Conservation (phyloP, 345 rosid genomes). For the Salix udensis region DNA sequence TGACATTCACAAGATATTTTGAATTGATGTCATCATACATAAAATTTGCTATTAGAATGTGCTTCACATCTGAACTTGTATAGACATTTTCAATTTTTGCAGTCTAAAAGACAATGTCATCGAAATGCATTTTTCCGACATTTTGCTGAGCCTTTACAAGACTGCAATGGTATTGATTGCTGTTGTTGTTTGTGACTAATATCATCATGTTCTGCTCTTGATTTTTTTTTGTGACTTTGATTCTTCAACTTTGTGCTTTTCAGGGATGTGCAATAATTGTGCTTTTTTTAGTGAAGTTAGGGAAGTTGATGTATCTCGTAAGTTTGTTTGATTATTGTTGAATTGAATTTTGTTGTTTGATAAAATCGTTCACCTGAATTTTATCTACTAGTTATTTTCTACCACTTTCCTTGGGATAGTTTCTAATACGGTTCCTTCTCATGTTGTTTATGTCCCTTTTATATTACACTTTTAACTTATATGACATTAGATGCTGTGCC, state of each 20-base stretch:
- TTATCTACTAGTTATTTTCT: neutral
- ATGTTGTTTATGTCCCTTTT: neutral
- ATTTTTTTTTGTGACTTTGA: neutral
- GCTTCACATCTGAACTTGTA: neutral
- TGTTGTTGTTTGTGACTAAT: neutral
- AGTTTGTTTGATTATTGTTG: slow-evolving; percentile 20
- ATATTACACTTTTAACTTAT: neutral
- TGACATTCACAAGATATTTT: neutral
- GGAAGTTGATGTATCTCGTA: slow-evolving; percentile 76
- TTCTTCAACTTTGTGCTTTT: slow-evolving; percentile 8
- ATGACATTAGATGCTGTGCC: neutral
- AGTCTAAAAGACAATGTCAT: slow-evolving; percentile 83
- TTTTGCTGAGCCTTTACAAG: slow-evolving; percentile 85
- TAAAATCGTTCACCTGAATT: neutral
- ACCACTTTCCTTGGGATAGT: neutral
- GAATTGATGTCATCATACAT: neutral
- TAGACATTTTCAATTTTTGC: slow-evolving; percentile 19
- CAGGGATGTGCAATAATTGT: slow-evolving; percentile 97
- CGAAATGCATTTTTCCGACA: slow-evolving; percentile 72
- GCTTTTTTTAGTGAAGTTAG: slow-evolving; percentile 58
- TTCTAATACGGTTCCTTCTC: neutral
- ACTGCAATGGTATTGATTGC: slow-evolving; percentile 69
- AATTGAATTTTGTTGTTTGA: too few species aligned
- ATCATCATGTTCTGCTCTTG: neutral
- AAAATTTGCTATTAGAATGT: neutral